phyloP scores from a whole-genome alignment of 192 early-diverging fungal species.

The Chytriomyces confervae region DNA sequence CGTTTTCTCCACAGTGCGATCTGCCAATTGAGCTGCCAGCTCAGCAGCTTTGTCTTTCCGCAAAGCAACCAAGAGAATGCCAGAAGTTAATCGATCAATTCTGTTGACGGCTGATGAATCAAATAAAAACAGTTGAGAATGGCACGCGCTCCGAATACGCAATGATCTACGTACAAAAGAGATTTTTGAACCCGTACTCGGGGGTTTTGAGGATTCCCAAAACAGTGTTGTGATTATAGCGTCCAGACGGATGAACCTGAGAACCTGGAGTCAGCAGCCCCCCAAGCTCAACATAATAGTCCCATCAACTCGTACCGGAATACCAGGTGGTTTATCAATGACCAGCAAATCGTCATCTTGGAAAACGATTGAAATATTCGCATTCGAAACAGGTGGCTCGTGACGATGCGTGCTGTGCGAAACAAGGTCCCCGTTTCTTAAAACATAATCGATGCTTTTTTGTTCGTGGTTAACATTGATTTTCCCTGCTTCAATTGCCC shows the following conservation, averaged over 20 bases:
- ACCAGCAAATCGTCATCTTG: constrained; percentile 72
- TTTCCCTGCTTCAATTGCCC: constrained; percentile 80
- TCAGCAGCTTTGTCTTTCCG: constrained; percentile 60
- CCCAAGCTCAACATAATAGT: not conserved
- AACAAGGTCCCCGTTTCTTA: constrained; percentile 82
- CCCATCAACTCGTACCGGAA: constrained; percentile 67
- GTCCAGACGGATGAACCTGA: constrained; percentile 75
- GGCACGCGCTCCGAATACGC: not conserved
- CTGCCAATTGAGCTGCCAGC: constrained; percentile 69
- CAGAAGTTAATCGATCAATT: constrained; percentile 93
- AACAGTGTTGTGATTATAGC: constrained; percentile 87
- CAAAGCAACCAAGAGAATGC: constrained; percentile 80
- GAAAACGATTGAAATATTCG: constrained; percentile 68
- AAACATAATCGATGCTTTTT: constrained; percentile 61
- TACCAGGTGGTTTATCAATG: constrained; percentile 87
- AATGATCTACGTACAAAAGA: constrained; percentile 43
- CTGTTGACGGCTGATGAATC: constrained; percentile 76
- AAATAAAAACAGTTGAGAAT: not conserved
- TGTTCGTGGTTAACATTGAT: constrained; percentile 78
- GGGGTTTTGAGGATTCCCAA: constrained; percentile 37
- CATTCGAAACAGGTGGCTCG: constrained; percentile 85
- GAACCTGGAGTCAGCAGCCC: not conserved
- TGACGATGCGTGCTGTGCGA: constrained; percentile 89
- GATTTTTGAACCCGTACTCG: constrained; percentile 37
- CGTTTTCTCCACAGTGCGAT: constrained; percentile 78